A percentile compares a stretch with the other conserved stretches of the same genome.
These are phyloP conservation scores for Wickerhamiella spandovensis DNA, from an alignment of 805 yeast genomes.

Conservation along the genomic window DNA sequence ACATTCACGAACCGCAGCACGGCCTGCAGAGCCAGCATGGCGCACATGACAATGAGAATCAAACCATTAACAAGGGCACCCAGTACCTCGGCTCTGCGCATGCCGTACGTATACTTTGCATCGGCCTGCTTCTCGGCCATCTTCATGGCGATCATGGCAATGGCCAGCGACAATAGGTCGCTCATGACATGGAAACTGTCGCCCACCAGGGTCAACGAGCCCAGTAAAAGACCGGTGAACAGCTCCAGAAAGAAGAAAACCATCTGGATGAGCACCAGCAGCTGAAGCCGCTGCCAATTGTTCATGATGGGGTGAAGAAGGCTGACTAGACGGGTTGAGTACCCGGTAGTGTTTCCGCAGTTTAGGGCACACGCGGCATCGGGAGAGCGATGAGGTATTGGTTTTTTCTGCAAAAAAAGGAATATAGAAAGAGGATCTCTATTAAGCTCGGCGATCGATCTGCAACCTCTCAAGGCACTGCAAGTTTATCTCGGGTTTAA, in stretches of 20 bases:
- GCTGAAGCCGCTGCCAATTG: slow-evolving; percentile 58
- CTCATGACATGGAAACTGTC: slow-evolving; percentile 97
- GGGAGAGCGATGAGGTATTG: no score
- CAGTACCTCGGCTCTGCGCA: slow-evolving; percentile 94
- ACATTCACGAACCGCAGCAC: slow-evolving; percentile 78
- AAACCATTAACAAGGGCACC: slow-evolving; percentile 95
- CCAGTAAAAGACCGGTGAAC: slow-evolving; percentile 66
- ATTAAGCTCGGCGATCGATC: no score
- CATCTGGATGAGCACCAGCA: slow-evolving; percentile 65
- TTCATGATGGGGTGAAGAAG: slow-evolving; percentile 14
- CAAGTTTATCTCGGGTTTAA: no score
- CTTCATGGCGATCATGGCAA: slow-evolving; percentile 92
- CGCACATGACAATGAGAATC: slow-evolving; percentile 79
- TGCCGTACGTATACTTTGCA: slow-evolving; percentile 86
- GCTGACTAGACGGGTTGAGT: not conserved
- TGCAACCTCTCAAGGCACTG: no score
- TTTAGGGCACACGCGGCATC: no score
- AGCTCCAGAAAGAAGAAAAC: slow-evolving; percentile 76
- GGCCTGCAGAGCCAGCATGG: slow-evolving; percentile 86
- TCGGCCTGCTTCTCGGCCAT: slow-evolving; percentile 79
- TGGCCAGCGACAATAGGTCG: slow-evolving; percentile 76
- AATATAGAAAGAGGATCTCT: no score
- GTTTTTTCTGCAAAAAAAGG: no score
- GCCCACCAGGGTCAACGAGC: slow-evolving; percentile 87
- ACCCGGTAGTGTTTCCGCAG: not conserved